A percentile compares a stretch with the other conserved stretches of the same genome.
Evolutionary conservation across 2,329 filamentous ascomycete species (phyloP).

Genomic region (Lachnellula cervina): DNA sequence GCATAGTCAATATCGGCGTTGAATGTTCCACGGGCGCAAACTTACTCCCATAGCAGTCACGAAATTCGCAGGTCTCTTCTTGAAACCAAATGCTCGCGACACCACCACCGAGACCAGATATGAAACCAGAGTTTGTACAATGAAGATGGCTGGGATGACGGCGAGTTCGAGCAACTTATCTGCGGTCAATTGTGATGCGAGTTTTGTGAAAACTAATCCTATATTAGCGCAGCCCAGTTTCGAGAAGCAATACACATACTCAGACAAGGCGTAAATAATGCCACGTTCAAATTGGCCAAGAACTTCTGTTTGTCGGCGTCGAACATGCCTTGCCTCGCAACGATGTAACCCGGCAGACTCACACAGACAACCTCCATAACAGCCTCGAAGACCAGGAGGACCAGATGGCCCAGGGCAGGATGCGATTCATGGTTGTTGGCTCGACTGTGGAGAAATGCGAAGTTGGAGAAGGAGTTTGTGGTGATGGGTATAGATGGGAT

Average conservation of each 20-base stretch:
- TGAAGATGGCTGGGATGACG: conserved; percentile 92
- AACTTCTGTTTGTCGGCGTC: conserved; percentile 96
- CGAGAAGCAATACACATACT: conserved; percentile 52
- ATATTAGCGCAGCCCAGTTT: conserved; percentile 7
- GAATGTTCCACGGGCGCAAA: conserved; percentile 5
- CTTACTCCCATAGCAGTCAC: conserved; percentile 87
- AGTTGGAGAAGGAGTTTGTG: conserved; percentile 18
- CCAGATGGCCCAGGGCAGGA: conserved; percentile 40
- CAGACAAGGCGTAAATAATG: conserved; percentile 93
- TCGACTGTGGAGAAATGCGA: conserved; percentile 21
- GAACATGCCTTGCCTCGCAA: conserved; percentile 86
- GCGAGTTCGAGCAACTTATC: conserved; percentile 86
- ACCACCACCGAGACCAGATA: conserved; percentile 70
- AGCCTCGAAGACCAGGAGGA: conserved; percentile 72
- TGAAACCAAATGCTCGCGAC: conserved; percentile 72
- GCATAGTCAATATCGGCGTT: conserved; percentile 11
- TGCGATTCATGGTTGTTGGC: conserved; percentile 32
- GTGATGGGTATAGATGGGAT: conserved; percentile 19
- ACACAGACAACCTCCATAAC: conserved; percentile 95
- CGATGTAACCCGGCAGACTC: conserved; percentile 87
- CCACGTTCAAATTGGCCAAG: conserved; percentile 91
- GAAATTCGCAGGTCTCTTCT: conserved; percentile 84
- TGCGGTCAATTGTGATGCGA: conserved; percentile 88
- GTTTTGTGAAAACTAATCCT: conserved; percentile 81
- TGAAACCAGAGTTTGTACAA: conserved; percentile 81